Evolutionary conservation across 2,329 filamentous ascomycete species (phyloP).

Genomic region (Fusarium denticulatum): DNA sequence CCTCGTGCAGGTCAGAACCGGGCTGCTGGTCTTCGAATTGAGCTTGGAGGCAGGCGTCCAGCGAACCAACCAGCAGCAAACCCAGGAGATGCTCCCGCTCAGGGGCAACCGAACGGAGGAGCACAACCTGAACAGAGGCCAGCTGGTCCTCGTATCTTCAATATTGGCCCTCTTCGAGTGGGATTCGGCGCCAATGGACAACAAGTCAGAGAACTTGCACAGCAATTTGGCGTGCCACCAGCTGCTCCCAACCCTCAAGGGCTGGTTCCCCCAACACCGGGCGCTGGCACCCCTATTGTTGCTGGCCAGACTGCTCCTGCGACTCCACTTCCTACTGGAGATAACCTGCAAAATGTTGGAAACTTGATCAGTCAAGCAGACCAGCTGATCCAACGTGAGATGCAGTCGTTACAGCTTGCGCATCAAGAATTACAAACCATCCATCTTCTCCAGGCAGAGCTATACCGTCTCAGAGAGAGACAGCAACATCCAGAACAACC

Average conservation of each 20-base stretch:
- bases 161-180: slow-evolving; percentile 78
- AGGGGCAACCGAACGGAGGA: slow-evolving; percentile 39
- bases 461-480: slow-evolving; percentile 71
- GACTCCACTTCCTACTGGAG: slow-evolving; percentile 38
- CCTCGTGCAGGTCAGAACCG: slow-evolving; percentile 43
- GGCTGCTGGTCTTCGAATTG: slow-evolving; percentile 45
- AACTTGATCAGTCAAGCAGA: slow-evolving; percentile 73
- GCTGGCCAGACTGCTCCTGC: slow-evolving; percentile 28
- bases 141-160: slow-evolving; percentile 69
- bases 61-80: slow-evolving; percentile 39
- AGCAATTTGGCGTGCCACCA: slow-evolving; percentile 64
- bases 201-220: slow-evolving; percentile 74
- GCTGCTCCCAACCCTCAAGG: slow-evolving; percentile 41
- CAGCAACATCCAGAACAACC: slow-evolving; percentile 48
- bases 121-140: slow-evolving; percentile 35
- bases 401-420: slow-evolving; percentile 68
- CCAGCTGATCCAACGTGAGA: slow-evolving; percentile 74
- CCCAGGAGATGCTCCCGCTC: slow-evolving; percentile 27
- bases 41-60: slow-evolving; percentile 42
- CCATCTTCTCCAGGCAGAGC: slow-evolving; percentile 73
- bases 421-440: slow-evolving; percentile 76
- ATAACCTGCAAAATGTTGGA: slow-evolving; percentile 59
- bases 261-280: slow-evolving; percentile 27
- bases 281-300: slow-evolving; percentile 24
- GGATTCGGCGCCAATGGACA: slow-evolving; percentile 78